These are phyloP conservation scores for Calonectria multiphialidica DNA, from an alignment of 2,329 filamentous ascomycete genomes.

Conservation along the genomic window DNA sequence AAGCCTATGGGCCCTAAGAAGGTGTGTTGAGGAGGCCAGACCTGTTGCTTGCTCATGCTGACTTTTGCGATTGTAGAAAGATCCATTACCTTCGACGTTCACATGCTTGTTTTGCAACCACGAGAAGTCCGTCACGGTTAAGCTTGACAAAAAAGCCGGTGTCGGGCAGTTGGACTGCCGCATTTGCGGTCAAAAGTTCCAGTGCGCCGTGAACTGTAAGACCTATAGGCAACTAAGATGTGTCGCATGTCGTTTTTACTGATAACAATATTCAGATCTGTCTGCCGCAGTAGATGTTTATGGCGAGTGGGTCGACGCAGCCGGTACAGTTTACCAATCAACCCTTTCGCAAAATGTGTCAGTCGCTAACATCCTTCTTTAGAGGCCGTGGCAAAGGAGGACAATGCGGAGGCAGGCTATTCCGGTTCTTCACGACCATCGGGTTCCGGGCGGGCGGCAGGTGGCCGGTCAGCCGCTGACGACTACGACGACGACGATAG, in stretches of 20 bases:
- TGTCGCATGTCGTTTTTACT: constrained; percentile 33
- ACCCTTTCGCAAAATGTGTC: neutral
- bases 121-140: constrained; percentile 90
- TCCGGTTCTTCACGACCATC: constrained; percentile 42
- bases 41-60: constrained; percentile 27
- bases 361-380: constrained; percentile 28
- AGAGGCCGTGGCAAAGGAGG: constrained; percentile 66
- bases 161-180: constrained; percentile 90
- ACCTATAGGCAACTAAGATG: neutral
- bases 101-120: constrained; percentile 99
- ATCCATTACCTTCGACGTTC: constrained; percentile 85
- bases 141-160: constrained; percentile 92
- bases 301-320: constrained; percentile 96
- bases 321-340: constrained; percentile 58
- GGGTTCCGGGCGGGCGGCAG: constrained; percentile 37
- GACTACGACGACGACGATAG: constrained; percentile 66
- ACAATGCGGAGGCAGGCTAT: constrained; percentile 46
- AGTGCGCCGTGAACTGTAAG: constrained; percentile 92
- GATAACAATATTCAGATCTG: constrained; percentile 70
- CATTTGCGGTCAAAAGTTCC: constrained; percentile 93
- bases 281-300: constrained; percentile 96
- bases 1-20: constrained; percentile 87
- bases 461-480: constrained; percentile 45
- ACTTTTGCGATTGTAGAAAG: constrained; percentile 62
- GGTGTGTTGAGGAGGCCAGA: constrained; percentile 60